Base-by-base conservation (phyloP, 1,284 basidiomycete genomes). In the Cystobasidiaceae sp. region DNA sequence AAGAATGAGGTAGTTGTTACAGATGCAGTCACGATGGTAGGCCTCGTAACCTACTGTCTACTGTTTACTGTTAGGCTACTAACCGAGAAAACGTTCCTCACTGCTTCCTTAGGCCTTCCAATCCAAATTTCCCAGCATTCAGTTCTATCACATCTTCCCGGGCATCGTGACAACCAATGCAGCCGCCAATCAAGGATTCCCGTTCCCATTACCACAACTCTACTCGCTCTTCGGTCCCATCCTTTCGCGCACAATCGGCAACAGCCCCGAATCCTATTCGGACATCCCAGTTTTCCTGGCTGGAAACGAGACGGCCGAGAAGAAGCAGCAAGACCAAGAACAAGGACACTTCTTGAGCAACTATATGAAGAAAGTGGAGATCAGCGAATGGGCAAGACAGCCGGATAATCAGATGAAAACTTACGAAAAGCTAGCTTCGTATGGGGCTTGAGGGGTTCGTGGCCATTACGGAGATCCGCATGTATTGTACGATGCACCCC, bases 101-200 rank as follows among this genome's bases (percentile, higher is more conserved):
- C 49, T 37, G 48, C 7, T 43, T 69, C 1, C 67, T 69, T 2
- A 63, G 52, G 50, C 25, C 50, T 70, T 60, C 28, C 60, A 62
- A 54, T n/a, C 33, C 23, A 45, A 46, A n/a, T 62, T 55, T 32
- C 74, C 74, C 0, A 69, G 67, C 32, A 50, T 75, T 4, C 68
- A 58, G 25, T 59, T 75, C 46, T 51, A 67, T 0, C 74, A 75
- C 58, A 33, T 71, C 55, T 73, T 73, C 34, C 74, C 74, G 2
- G 74, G 74, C 2, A 45, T 72, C 28, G 67, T 74, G 25, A 65
- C 66, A 9, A 77, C 74, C 13, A 65, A 75, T 15, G 74, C 73
- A 1, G 67, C 73, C 9, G 50, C 69, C n/a, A 75, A 76, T 51
- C 69, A 69, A 13, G 72, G 74, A 34, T 73, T 76, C 66, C 74